phyloP scores from a whole-genome alignment of 2,329 filamentous ascomycete species.

The Aspergillus unguis region DNA sequence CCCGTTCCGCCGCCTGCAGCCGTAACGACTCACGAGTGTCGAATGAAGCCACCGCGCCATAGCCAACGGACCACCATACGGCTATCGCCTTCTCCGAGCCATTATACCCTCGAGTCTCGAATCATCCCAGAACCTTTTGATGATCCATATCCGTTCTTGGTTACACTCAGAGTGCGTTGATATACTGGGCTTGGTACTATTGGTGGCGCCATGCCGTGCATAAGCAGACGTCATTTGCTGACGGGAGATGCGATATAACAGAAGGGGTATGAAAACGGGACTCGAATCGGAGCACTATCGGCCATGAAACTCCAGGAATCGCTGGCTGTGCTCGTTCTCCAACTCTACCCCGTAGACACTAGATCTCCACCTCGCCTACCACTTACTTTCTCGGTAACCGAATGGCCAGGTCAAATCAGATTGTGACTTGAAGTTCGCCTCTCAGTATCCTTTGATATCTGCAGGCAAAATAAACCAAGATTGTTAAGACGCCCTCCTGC shows the following conservation, averaged over 20 bases:
- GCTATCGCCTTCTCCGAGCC: background rate
- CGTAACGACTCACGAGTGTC: background rate
- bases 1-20: background rate
- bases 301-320: background rate
- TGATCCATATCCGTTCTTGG: conserved; percentile 6
- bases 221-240: conserved; percentile 6
- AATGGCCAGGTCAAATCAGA: no score
- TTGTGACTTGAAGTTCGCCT: no score
- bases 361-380: no score
- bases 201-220: background rate
- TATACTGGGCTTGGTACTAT: background rate
- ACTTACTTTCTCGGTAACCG: no score
- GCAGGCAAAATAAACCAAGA: no score
- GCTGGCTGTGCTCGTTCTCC: no score
- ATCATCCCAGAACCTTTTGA: background rate
- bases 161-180: conserved; percentile 1
- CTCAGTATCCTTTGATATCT: no score
- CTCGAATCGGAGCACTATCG: background rate
- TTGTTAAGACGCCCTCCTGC: background rate
- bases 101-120: background rate
- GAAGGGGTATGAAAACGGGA: background rate
- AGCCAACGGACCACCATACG: background rate
- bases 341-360: no score
- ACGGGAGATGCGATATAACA: background rate
- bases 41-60: conserved; percentile 3